Evolutionary conservation across 768 basidiomycete genomes (phyloP).

Genomic region (Tubosaeta sp.): DNA sequence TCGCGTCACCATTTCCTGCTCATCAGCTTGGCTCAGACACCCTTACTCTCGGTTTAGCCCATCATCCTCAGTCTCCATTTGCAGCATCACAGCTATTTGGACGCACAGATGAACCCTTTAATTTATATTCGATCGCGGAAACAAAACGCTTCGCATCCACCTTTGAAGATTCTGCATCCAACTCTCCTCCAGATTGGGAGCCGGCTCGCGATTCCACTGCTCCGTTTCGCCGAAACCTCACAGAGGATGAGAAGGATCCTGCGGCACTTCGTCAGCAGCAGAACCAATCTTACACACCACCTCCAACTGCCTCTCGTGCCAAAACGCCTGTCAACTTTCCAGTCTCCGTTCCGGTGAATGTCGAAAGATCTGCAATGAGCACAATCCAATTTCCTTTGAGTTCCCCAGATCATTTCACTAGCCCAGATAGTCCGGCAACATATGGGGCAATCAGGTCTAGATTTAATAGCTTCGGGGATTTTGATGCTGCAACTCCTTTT

Average conservation of each 20-base stretch:
- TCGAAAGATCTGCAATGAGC: conserved; percentile 50
- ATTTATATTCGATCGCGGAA: conserved; percentile 78
- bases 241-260: conserved; percentile 72
- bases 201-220: conserved; percentile 53
- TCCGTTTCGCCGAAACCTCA: conserved; percentile 70
- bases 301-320: conserved; percentile 37
- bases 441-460: conserved; percentile 50
- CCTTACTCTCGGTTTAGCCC: conserved; percentile 34
- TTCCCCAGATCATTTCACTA: conserved; percentile 60
- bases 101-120: conserved; percentile 72
- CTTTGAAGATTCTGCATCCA: conserved; percentile 51
- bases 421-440: conserved; percentile 53
- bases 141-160: conserved; percentile 53
- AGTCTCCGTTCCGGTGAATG: conserved; percentile 44
- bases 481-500: conserved; percentile 71
- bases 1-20: conserved; percentile 66
- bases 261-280: conserved; percentile 40
- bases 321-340: conserved; percentile 60
- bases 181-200: conserved; percentile 49
- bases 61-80: conserved; percentile 80
- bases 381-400: conserved; percentile 78
- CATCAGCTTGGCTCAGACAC: conserved; percentile 64
- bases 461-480: conserved; percentile 71
- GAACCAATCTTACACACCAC: conserved; percentile 11
- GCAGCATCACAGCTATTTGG: conserved; percentile 83